A percentile compares a stretch with the other conserved stretches of the same genome.
These are phyloP conservation scores for Apiospora saccharicola DNA, from an alignment of 2,329 filamentous ascomycete genomes.

Conservation along the genomic window DNA sequence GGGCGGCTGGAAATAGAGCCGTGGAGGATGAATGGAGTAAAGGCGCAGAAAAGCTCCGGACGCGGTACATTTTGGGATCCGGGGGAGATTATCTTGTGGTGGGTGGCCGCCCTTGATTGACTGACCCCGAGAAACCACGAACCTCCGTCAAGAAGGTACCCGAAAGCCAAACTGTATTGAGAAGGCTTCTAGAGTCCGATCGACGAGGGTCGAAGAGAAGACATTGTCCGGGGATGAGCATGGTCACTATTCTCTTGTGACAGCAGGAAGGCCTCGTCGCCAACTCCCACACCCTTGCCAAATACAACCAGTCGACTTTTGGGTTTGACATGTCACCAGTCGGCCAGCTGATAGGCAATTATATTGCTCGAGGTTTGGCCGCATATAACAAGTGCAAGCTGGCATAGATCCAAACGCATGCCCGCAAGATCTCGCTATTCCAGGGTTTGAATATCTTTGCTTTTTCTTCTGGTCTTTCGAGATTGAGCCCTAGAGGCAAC, in stretches of 20 bases:
- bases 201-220: neutral
- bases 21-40: neutral
- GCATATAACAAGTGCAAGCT: neutral
- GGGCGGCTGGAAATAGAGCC: neutral
- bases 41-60: neutral
- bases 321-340: constrained; percentile 1
- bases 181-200: constrained; percentile 4
- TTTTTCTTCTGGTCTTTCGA: neutral
- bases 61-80: constrained; percentile 1
- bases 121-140: neutral
- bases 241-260: neutral
- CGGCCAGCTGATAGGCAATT: neutral
- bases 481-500: neutral
- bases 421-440: neutral
- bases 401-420: neutral
- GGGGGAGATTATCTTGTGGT: constrained; percentile 10
- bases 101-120: neutral
- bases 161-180: neutral
- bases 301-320: neutral
- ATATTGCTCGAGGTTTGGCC: neutral
- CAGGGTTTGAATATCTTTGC: neutral
- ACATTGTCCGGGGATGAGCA: neutral
- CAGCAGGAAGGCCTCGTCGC: neutral
- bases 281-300: neutral
- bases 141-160: neutral